Conservation (phyloP, 257 asterid genomes). For the Mentha longifolia region DNA sequence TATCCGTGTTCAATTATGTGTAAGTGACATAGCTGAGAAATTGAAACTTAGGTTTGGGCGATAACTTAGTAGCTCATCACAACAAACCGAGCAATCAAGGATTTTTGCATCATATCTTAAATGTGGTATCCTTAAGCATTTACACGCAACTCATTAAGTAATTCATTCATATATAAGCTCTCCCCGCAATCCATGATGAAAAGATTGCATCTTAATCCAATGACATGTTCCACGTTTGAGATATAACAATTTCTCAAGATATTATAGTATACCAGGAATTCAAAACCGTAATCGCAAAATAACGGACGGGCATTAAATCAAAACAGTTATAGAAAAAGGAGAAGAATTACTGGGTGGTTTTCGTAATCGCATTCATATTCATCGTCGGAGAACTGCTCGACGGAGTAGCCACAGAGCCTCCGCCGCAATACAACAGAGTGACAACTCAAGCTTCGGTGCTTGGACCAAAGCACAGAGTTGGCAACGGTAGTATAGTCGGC, state of each 20-base stretch:
- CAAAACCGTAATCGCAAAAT: constrained; percentile 10
- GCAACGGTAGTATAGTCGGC: constrained; percentile 14
- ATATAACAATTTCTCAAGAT: neutral
- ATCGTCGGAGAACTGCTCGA: constrained; percentile 93
- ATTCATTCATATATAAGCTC: constrained; percentile 9
- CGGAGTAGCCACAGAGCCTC: constrained; percentile 58
- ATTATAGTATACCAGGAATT: neutral
- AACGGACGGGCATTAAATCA: constrained; percentile 21
- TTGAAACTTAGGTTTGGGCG: neutral
- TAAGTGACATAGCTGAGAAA: constrained; percentile 8
- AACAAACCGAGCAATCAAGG: neutral
- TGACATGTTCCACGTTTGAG: neutral
- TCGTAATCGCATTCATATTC: constrained; percentile 96
- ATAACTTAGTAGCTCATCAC: constrained; percentile 3
- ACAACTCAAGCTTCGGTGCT: constrained; percentile 31
- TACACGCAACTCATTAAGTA: constrained; percentile 8
- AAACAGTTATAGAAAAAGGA: constrained; percentile 12
- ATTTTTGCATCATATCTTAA: constrained; percentile 21
- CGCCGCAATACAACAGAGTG: constrained; percentile 38
- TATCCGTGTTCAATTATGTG: constrained; percentile 11
- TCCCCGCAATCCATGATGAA: neutral
- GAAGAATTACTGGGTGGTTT: constrained; percentile 63
- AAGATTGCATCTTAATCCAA: constrained; percentile 12
- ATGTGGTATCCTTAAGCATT: constrained; percentile 8
- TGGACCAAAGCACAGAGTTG: constrained; percentile 19